Evolutionary conservation across 495 filamentous ascomycete species (phyloP), one percentile per base, ranked within the genome.

Genomic region (Aspergillus heteromorphus): DNA sequence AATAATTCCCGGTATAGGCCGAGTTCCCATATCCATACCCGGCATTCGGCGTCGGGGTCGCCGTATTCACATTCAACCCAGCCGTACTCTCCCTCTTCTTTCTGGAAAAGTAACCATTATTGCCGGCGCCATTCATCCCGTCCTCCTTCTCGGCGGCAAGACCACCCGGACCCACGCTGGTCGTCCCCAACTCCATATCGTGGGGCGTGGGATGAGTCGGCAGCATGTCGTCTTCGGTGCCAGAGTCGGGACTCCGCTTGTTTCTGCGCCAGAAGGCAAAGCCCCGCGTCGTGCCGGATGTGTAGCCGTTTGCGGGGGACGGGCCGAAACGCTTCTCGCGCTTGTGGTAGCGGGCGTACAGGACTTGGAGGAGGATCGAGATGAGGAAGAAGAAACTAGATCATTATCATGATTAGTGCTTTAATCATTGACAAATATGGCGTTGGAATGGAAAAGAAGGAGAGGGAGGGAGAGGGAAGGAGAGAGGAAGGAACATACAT

Each of bases 251-350:
- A 60, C 60, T 65, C 50, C 72, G 67, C 67, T 73, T 74, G 60
- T 71, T 78, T 57, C 69, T 71, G 51, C 69, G 70, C 75, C 78
- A 84, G 70, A 81, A 78, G 38, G 58, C 59, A 30, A 68, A 65
- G 31, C 72, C 65, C 23, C 71, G 77, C 56, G 76, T 77, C 49
- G 72, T 82, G 49, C 88, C 89, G 23, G 79, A 83, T 17, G 87
- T 91, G 74, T 92, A 91, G 65, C 81, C 76, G 77, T 91, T 92
- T 48, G 79, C 76, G 7, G 89, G 88, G 55, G 82, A 79, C 20
- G 90, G 88, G 34, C 87, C 89, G 73, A 84, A 90, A 47, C 86
- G 83, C 70, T 86, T 86, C 74, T 93, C 87, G 63, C 85, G 85
- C 63, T 83, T 80, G 72, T 87, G 87, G 67, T 89, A 76, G 53